Percentiles rank a stretch among this genome's conserved stretches.
Conservation (phyloP, 345 rosid genomes). For the Populus nigra region DNA sequence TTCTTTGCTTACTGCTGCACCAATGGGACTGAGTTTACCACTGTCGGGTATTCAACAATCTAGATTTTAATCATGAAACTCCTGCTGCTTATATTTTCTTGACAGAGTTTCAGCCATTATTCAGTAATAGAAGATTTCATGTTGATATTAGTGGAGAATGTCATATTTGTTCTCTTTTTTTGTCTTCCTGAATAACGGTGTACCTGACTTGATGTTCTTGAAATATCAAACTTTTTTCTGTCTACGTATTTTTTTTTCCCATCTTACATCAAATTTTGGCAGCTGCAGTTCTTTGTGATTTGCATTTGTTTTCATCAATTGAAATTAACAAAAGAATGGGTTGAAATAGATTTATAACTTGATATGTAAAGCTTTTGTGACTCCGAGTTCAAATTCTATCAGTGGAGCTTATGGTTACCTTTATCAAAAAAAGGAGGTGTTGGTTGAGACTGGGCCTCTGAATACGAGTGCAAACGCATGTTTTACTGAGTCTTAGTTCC, state of each 20-base stretch:
- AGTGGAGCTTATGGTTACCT: neutral
- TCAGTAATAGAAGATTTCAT: neutral
- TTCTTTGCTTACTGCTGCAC: neutral
- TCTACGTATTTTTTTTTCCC: neutral
- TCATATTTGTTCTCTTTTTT: neutral
- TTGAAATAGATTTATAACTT: neutral
- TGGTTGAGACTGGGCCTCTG: neutral
- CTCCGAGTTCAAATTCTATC: neutral
- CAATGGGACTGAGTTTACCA: neutral
- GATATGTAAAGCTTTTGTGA: neutral
- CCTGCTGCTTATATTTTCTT: neutral
- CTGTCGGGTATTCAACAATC: neutral
- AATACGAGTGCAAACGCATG: neutral
- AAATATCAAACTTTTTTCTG: neutral
- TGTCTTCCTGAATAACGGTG: neutral
- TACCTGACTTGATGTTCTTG: neutral
- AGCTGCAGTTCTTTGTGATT: neutral
- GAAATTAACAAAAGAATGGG: neutral
- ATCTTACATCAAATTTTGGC: neutral
- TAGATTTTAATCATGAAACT: neutral
- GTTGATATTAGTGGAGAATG: constrained; percentile 1
- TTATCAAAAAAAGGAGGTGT: neutral
- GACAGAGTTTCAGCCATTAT: neutral
- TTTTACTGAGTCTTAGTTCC: neutral
- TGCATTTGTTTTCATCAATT: neutral